Evolutionary conservation across 1,284 basidiomycete species (phyloP).

Genomic region (Boletus smithii): DNA sequence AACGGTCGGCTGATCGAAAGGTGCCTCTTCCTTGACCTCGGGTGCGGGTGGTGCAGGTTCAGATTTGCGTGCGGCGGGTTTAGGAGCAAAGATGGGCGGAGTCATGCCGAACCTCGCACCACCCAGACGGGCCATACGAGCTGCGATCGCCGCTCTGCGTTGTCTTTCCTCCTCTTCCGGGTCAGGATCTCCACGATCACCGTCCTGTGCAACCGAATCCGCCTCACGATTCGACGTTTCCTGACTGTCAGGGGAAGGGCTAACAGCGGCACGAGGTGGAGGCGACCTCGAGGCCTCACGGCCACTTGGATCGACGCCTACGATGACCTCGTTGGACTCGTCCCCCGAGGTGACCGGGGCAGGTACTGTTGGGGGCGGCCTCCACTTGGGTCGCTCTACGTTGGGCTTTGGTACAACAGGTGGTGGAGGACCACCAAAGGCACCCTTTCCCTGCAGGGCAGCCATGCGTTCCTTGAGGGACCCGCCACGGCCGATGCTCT

Average conservation of each 20-base stretch:
- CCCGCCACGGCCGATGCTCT: constrained; percentile 63
- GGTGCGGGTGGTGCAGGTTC: constrained; percentile 8
- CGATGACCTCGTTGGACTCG: constrained; percentile 35
- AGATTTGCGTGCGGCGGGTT: constrained; percentile 36
- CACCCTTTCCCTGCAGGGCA: constrained; percentile 76
- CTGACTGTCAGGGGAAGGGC: constrained; percentile 15
- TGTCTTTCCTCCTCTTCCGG: constrained; percentile 77
- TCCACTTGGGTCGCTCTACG: constrained; percentile 79
- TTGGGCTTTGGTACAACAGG: constrained; percentile 55
- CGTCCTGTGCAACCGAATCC: constrained; percentile 26
- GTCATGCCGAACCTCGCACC: constrained; percentile 82
- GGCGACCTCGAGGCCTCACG: constrained; percentile 34
- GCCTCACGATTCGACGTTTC: constrained; percentile 18
- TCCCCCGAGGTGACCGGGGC: constrained; percentile 39
- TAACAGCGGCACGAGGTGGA: constrained; percentile 19
- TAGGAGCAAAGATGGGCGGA: constrained; percentile 61
- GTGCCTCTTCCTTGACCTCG: constrained; percentile 16
- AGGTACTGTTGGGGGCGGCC: constrained; percentile 55
- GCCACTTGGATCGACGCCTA: constrained; percentile 9
- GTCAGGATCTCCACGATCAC: constrained; percentile 46
- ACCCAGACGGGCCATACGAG: constrained; percentile 85
- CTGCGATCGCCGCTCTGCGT: constrained; percentile 78
- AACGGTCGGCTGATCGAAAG: constrained; percentile 7
- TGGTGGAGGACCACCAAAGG: constrained; percentile 58
- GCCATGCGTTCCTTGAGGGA: constrained; percentile 92